Percentiles rank a stretch among this genome's conserved stretches.
Conservation (phyloP, 1,284 basidiomycete genomes). For the Ganoderma lingzhi region DNA sequence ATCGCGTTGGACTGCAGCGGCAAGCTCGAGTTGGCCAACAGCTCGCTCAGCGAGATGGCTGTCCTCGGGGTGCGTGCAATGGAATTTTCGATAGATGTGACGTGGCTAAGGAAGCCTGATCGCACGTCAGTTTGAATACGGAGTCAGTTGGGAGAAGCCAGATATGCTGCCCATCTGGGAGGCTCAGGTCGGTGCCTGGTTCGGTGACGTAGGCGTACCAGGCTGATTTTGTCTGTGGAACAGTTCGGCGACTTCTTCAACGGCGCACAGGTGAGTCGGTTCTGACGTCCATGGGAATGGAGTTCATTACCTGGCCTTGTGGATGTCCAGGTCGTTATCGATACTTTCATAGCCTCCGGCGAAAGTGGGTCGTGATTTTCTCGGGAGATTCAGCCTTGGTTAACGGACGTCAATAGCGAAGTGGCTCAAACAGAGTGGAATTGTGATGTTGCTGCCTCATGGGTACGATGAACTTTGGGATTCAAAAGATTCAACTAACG, state of each 20-base stretch:
- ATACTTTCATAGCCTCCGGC: slow-evolving; percentile 85
- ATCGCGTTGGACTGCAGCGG: slow-evolving; percentile 67
- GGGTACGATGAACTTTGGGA: slow-evolving; percentile 42
- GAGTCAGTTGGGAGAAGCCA: slow-evolving; percentile 87
- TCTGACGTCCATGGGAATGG: slow-evolving; percentile 8
- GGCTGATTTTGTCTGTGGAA: background rate
- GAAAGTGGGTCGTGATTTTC: slow-evolving; percentile 67
- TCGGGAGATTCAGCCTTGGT: slow-evolving; percentile 1
- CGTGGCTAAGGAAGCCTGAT: slow-evolving; percentile 18
- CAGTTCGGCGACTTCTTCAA: slow-evolving; percentile 94
- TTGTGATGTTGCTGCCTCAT: slow-evolving; percentile 87
- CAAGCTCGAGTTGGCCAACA: slow-evolving; percentile 86
- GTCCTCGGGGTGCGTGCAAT: slow-evolving; percentile 75
- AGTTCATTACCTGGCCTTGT: slow-evolving; percentile 12
- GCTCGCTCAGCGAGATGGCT: slow-evolving; percentile 87
- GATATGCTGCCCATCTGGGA: slow-evolving; percentile 89
- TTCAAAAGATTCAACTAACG: slow-evolving; percentile 13
- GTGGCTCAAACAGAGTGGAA: slow-evolving; percentile 92
- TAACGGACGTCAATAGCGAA: slow-evolving; percentile 64
- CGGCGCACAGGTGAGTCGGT: slow-evolving; percentile 69
- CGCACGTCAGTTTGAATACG: slow-evolving; percentile 79
- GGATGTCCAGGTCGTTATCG: slow-evolving; percentile 72
- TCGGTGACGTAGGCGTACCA: slow-evolving; percentile 14
- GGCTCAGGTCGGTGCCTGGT: slow-evolving; percentile 67
- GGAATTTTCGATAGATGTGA: background rate